Evolutionary conservation across 208 protist species (phyloP), one percentile per base, ranked within the genome.

Genomic region (Acanthamoeba divionensis): DNA sequence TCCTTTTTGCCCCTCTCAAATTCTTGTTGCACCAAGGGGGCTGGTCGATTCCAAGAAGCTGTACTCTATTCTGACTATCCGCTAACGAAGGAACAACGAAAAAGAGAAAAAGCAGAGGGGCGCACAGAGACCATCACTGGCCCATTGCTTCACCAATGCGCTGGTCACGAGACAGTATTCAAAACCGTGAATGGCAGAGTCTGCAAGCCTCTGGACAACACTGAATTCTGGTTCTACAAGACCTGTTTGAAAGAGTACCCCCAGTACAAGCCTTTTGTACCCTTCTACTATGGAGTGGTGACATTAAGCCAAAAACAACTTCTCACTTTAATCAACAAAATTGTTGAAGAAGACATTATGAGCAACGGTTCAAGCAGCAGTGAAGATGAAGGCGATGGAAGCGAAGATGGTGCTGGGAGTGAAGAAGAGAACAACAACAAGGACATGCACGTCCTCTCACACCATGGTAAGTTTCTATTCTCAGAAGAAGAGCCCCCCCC

Each of bases 201-300:
- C 47, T 83, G 73, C 48, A 83, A 83, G 48, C 73, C 73, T 24
- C 73, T 83, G 15, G 73, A 83, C 48, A 52, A 83, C 5, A 83
- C 73, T 52, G 73, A 83, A 52, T 83, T 83, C 48, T 83, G 73
- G 73, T 83, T 83, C 48, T 83, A 83, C 48, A 83, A 83, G 73
- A 60, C 18, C 47, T 83, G 73, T 33, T 26, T 83, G 2, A 47
- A 52, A 18, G 73, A 54, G 47, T 83, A 65, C 26, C 73, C 73
- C 15, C 73, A 3, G 31, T 83, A 62, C 73, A 24, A 60, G 24
- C 47, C 73, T 52, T 83, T 83, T 18, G 73, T 83, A 4, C 73
- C 73, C 2, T 26, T 12, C 21, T 83, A 52, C 50, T 38, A 83
- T 52, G 73, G 73, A 18, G 55, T 47, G 50, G 73, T 60, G 7